Conservation (phyloP, 208 protist species). For the Acanthamoeba comandoni region DNA sequence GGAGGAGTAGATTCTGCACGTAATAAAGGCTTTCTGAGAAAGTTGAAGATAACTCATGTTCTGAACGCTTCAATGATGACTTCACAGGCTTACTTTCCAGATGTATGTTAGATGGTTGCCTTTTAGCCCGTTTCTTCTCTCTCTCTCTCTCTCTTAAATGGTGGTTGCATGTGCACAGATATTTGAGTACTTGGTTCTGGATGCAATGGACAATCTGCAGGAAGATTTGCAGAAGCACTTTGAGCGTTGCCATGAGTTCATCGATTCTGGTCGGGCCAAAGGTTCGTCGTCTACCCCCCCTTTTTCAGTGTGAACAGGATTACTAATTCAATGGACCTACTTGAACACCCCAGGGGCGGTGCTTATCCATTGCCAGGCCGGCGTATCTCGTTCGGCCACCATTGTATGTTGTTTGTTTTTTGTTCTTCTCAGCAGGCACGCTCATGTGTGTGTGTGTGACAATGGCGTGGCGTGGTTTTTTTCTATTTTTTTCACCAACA, state of each 20-base stretch:
- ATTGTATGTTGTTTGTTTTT: neutral
- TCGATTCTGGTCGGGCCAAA: slow-evolving; percentile 48
- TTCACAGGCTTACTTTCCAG: neutral
- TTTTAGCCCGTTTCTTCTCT: no score
- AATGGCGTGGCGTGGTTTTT: no score
- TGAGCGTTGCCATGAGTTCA: slow-evolving; percentile 45
- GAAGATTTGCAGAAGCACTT: slow-evolving; percentile 44
- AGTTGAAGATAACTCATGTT: slow-evolving; percentile 49
- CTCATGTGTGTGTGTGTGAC: neutral
- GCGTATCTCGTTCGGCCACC: slow-evolving; percentile 44
- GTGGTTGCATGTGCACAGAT: neutral
- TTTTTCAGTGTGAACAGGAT: no score
- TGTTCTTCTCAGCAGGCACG: no score
- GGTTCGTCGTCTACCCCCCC: no score
- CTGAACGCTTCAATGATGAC: slow-evolving; percentile 69
- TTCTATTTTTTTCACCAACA: no score
- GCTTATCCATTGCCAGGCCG: slow-evolving; percentile 60
- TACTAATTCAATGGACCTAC: no score
- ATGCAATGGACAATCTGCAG: slow-evolving; percentile 51
- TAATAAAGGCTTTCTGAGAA: slow-evolving; percentile 32
- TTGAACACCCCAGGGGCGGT: neutral
- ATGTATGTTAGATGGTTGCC: neutral
- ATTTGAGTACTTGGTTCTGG: slow-evolving; percentile 34
- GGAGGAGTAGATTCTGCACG: slow-evolving; percentile 32
- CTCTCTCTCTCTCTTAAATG: neutral